Evolutionary conservation across 768 basidiomycete species (phyloP), one percentile per base, ranked within the genome.

Genomic region (Auriculariales sp.): DNA sequence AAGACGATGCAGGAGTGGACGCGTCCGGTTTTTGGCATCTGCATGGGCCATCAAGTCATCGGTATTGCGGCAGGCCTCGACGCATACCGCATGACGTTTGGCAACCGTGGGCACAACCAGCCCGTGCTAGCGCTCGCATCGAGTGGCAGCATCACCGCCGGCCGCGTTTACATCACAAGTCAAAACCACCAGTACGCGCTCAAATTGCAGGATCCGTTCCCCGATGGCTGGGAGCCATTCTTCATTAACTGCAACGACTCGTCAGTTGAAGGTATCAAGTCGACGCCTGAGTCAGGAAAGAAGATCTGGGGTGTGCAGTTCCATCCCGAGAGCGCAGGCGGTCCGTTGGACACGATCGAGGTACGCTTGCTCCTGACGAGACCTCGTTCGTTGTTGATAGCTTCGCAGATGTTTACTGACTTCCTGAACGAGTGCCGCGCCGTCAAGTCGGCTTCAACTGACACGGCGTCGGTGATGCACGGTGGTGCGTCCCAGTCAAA

Each of bases 241-340:
- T 99, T 99, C 73, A 94, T 98, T 71, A 99, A 97, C 68, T 95
- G 91, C 68, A 98, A 97, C 60, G 94, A 98, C 67, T 97, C 94
- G 14, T 95, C 91, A 1, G 92, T 98, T 14, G 95, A 98, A 63
- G 95, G 95, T 32, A 95, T 98, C 74, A 97, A 92, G 68, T 93
- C 91, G 15, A 95, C 95, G 2, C 61, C 69, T 0, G 84, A 81
- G 9, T 92, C 90, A 22, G 91, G 91, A 49, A 90, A 83, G 69
- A 82, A 79, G 55, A 75, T 98, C 28, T 98, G 92, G 90, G 95
- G 94, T 56, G 94, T 98, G 19, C 95, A 99, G 61, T 99, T 98
- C 80, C 95, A 99, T 66, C 95, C 95, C 14, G 95, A 99, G 67
- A 92, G 90, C 54, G 87, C 91, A 25, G 94, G 95, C 33, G 94